Conservation (phyloP, 192 early-diverging fungal species). For the Cetraspora pellucida region DNA sequence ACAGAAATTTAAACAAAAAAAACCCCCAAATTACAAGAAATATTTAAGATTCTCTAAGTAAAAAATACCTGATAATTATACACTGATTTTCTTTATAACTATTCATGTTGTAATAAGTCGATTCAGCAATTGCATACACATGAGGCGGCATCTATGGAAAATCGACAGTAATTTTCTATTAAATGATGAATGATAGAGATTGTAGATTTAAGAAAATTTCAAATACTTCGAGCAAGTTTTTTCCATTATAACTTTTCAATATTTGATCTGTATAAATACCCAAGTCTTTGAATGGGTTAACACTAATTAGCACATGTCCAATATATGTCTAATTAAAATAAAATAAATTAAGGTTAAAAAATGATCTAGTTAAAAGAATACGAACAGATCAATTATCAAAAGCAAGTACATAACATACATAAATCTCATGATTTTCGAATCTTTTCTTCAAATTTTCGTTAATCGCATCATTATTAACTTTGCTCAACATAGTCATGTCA, state of each 20-base stretch:
- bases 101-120: slow-evolving; percentile 90
- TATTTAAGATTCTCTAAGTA: neutral
- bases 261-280: slow-evolving; percentile 93
- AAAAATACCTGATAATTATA: slow-evolving; percentile 85
- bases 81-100: slow-evolving; percentile 99
- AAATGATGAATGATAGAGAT: neutral
- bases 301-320: slow-evolving; percentile 84
- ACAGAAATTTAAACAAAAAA: neutral
- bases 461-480: slow-evolving; percentile 94
- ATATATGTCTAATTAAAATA: slow-evolving; percentile 80
- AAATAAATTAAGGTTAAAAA: neutral
- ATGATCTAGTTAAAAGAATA: no score
- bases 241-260: slow-evolving; percentile 82
- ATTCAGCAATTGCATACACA: slow-evolving; percentile 96
- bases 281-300: slow-evolving; percentile 96
- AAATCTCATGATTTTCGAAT: slow-evolving; percentile 83
- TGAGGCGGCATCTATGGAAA: slow-evolving; percentile 82
- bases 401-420: slow-evolving; percentile 60
- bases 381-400: neutral
- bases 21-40: neutral
- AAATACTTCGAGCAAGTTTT: slow-evolving; percentile 76
- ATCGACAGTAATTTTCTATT: neutral
- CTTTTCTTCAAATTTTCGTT: slow-evolving; percentile 92
- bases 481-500: slow-evolving; percentile 91
- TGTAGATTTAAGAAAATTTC: neutral